Base-by-base conservation (phyloP, 2,329 filamentous ascomycete genomes). In the Boeremia lycopersici region DNA sequence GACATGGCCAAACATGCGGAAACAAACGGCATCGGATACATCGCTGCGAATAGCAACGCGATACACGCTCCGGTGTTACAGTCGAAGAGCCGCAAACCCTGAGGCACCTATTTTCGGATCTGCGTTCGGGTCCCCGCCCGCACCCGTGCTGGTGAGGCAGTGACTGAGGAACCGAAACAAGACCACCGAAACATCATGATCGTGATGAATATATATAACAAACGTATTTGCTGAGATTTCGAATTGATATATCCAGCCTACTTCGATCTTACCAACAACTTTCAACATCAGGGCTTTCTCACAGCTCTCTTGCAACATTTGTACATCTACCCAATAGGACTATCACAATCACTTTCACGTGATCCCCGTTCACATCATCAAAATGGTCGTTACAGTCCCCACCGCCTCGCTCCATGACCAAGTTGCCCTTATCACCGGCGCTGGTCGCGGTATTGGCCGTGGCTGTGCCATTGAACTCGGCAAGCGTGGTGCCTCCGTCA, bases 401-500 rank as follows among this genome's bases (percentile, higher is more conserved):
- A 78, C 78, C 47, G 79, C 79, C 60, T 80, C 78, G 48, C 78
- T 82, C 44, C 77, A 81, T 63, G 77, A 76, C 69, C 79, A 82
- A 65, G 79, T 82, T 76, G 76, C 86, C 53, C 79, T 89, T 59
- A 79, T 89, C 72, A 89, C 87, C 13, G 87, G 74, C 35, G 73
- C 83, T 43, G 85, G 86, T 47, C 85, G 86, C 31, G 87, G 87
- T 52, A 89, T 89, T 65, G 87, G 87, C 34, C 77, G 79, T 47
- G 86, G 86, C 48, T 87, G 87, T 48, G 86, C 87, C 60, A 79
- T 88, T 48, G 86, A 89, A 74, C 84, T 89, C 35, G 86, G 82
- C 70, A 81, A 82, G 69, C 85, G 86, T 60, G 87, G 87, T 35
- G 84, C 83, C 65, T 84, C 79, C 50, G 79, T 90, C 47, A 79